A percentile compares a stretch with the other conserved stretches of the same genome.
Conservation (phyloP, 164 flowering plant genomes). For the Sextonia rubra region DNA sequence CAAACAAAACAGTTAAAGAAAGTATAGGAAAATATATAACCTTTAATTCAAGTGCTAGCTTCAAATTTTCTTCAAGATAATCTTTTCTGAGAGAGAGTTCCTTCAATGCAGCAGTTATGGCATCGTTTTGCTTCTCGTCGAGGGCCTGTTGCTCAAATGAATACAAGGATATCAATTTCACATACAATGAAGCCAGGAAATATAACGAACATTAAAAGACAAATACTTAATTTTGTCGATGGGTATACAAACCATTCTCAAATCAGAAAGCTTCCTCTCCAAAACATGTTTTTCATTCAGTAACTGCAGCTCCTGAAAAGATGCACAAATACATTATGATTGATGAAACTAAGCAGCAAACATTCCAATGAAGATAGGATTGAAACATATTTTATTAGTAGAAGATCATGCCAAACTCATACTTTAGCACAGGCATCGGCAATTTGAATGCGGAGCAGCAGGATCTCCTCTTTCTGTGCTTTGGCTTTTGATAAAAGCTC, state of each 20-base stretch:
- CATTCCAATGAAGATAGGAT: background rate
- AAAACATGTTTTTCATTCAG: constrained; percentile 69
- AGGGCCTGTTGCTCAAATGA: constrained; percentile 45
- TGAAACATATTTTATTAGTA: background rate
- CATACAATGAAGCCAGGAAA: background rate
- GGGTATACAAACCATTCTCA: constrained; percentile 61
- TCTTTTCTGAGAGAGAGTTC: constrained; percentile 71
- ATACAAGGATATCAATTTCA: background rate
- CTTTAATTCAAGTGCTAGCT: constrained; percentile 66
- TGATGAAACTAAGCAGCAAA: background rate
- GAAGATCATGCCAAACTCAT: constrained; percentile 8
- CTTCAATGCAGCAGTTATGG: constrained; percentile 48
- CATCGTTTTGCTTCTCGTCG: constrained; percentile 80
- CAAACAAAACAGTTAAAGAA: constrained; percentile 6
- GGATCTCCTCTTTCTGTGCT: constrained; percentile 62
- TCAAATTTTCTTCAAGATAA: constrained; percentile 70
- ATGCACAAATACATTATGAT: background rate
- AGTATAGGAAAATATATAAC: constrained; percentile 26
- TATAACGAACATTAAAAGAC: background rate
- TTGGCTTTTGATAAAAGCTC: constrained; percentile 50
- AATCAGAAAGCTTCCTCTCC: constrained; percentile 71
- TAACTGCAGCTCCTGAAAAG: constrained; percentile 61
- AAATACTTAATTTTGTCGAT: background rate
- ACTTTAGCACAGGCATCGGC: constrained; percentile 61
- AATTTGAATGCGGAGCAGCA: constrained; percentile 57